phyloP scores from a whole-genome alignment of 345 rosid species.

The Linum tenue region DNA sequence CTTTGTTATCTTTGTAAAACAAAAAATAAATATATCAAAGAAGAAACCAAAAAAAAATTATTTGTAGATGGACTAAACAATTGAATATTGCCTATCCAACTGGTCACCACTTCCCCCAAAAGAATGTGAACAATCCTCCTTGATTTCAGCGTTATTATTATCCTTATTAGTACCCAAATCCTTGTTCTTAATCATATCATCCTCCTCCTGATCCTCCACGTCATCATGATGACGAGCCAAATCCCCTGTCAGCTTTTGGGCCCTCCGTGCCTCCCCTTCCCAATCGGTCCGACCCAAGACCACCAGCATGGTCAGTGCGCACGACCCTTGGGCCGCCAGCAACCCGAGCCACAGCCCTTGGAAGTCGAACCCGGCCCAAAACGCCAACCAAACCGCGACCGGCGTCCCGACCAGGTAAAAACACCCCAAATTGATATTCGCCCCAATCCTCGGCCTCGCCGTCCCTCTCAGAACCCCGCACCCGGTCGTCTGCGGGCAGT shows the following conservation, averaged over 20 bases:
- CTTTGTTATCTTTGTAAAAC: too few species aligned
- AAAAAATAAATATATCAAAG: too few species aligned
- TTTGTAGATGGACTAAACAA: too few species aligned
- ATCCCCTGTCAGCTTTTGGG: slow-evolving; percentile 38
- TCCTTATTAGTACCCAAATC: background rate
- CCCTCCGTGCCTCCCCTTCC: slow-evolving; percentile 50
- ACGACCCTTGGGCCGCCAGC: slow-evolving; percentile 76
- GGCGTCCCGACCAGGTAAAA: slow-evolving; percentile 82
- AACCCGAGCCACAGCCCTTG: slow-evolving; percentile 77
- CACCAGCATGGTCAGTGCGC: slow-evolving; percentile 52
- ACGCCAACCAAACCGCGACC: slow-evolving; percentile 59
- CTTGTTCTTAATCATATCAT: background rate
- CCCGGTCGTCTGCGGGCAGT: background rate
- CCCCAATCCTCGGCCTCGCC: slow-evolving; percentile 75
- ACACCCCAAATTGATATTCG: slow-evolving; percentile 73
- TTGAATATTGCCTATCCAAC: too few species aligned
- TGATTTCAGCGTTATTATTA: background rate
- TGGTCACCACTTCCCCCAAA: too few species aligned
- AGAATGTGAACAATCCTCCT: too few species aligned
- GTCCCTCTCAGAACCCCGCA: slow-evolving; percentile 83
- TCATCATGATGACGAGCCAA: too few species aligned
- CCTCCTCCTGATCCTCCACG: too few species aligned
- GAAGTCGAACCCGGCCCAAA: slow-evolving; percentile 49
- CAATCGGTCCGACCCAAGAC: slow-evolving; percentile 55
- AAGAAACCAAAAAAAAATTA: too few species aligned